These are phyloP conservation scores for Blepharisma stoltei DNA, from an alignment of 73 alveolate genomes.

Conservation along the genomic window DNA sequence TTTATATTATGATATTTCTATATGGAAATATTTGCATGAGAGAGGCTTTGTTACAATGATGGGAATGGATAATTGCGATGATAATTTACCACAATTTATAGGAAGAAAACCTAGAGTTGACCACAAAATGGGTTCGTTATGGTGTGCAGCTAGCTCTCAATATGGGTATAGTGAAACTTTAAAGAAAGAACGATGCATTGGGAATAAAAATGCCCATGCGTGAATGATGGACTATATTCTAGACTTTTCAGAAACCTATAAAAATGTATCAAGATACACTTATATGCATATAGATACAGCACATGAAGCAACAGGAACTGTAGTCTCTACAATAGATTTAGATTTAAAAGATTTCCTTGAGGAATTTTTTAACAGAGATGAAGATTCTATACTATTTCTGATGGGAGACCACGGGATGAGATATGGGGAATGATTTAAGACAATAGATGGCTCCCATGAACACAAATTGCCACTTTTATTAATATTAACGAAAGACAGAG, in stretches of 20 bases:
- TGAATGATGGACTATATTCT: conserved; percentile 22
- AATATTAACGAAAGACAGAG: neutral
- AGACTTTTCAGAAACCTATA: neutral
- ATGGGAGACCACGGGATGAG: conserved; percentile 36
- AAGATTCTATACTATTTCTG: neutral
- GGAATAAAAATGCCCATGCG: conserved; percentile 23
- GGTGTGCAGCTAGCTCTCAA: neutral
- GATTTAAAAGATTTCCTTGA: conserved; percentile 13
- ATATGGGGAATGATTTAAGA: neutral
- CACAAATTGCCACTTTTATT: conserved; percentile 12
- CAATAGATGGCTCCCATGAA: conserved; percentile 26
- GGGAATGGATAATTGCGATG: neutral
- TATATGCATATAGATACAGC: conserved; percentile 26
- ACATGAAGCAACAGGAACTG: conserved; percentile 31
- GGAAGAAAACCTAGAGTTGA: conserved; percentile 14
- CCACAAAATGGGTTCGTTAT: conserved; percentile 3
- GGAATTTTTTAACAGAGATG: neutral
- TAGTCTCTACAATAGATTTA: neutral
- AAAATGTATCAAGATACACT: neutral
- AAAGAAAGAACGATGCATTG: conserved; percentile 23
- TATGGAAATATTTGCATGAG: conserved; percentile 11
- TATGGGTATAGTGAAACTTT: conserved; percentile 1
- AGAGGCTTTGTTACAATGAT: conserved; percentile 12
- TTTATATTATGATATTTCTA: neutral
- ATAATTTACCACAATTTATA: conserved; percentile 19